A percentile compares a stretch with the other conserved stretches of the same genome.
These are phyloP conservation scores for Hymenoscyphus fraxineus DNA, from an alignment of 2,329 filamentous ascomycete species.

Conservation along the genomic window DNA sequence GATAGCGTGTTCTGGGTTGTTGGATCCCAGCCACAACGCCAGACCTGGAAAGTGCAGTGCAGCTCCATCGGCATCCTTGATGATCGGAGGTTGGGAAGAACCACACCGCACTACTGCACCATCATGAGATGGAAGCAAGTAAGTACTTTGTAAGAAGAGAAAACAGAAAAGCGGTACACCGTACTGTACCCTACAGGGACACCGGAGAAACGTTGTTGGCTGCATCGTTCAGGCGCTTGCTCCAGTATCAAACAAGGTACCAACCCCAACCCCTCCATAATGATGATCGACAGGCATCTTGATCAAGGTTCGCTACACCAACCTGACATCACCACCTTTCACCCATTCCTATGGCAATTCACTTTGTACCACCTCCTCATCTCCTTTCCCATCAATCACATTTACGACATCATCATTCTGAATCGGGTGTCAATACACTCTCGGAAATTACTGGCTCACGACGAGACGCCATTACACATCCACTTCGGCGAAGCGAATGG, in stretches of 20 bases:
- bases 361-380: background rate
- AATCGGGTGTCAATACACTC: background rate
- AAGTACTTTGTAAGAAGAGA: background rate
- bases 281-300: constrained; percentile 1
- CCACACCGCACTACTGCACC: background rate
- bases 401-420: background rate
- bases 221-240: background rate
- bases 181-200: background rate
- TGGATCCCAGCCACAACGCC: background rate
- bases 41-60: background rate
- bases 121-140: background rate
- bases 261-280: background rate
- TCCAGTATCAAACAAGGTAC: background rate
- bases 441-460: background rate
- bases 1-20: background rate
- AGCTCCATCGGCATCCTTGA: background rate
- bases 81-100: constrained; percentile 11
- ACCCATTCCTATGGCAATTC: background rate
- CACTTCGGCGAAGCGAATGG: background rate
- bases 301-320: background rate
- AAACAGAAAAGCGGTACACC: background rate
- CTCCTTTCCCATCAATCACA: constrained; percentile 3
- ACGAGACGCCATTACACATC: background rate
- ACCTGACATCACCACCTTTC: background rate
- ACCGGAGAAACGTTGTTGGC: background rate